Evolutionary conservation across 768 basidiomycete species (phyloP), one percentile per base, ranked within the genome.

Genomic region (Flagelloscypha sp.): DNA sequence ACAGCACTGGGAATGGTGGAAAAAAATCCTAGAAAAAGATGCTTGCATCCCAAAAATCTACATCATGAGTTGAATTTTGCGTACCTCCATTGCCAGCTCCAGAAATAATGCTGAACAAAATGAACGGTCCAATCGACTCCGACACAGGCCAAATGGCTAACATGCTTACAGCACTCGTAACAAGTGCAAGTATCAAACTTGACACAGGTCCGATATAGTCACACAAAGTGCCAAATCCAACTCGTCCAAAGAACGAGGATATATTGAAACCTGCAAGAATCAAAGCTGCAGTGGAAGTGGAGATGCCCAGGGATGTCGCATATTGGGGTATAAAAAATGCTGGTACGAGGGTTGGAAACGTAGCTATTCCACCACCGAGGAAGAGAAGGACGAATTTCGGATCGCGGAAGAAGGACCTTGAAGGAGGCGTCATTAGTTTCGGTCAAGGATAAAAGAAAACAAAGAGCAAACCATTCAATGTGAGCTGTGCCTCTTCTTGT

Each of bases 241-340:
- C 40, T n/a, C 57, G 57, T 15, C 57, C 57, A 11, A 55, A n/a
- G 2, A 56, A 56, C 15, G 58, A 61, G 21, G 59, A 44, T 29
- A 59, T 44, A 34, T 58, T 58, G 47, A 57, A 61, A 12, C 50
- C 30, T 2, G 51, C 55, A n/a, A 59, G 49, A 16, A 59, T 51
- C 12, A 48, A 31, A 3, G 56, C 55, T 13, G 44, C 50, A 20
- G 51, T 20, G 32, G 41, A 41, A 19, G 39, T 28, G 1, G 55
- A 47, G 21, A 54, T 43, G 17, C 43, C 33, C 22, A 58, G 43
- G 2, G 56, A 57, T 3, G 48, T 44, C 35, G 56, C 53, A 36
- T 61, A 62, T 7, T 53, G 46, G 2, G 57, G 59, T 28, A 60
- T 57, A 46, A 63, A 61, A 46, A 58, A 62, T 8, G 55, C 53